Evolutionary conservation across 1,284 basidiomycete genomes (phyloP).

Genomic region (Somion occarium): DNA sequence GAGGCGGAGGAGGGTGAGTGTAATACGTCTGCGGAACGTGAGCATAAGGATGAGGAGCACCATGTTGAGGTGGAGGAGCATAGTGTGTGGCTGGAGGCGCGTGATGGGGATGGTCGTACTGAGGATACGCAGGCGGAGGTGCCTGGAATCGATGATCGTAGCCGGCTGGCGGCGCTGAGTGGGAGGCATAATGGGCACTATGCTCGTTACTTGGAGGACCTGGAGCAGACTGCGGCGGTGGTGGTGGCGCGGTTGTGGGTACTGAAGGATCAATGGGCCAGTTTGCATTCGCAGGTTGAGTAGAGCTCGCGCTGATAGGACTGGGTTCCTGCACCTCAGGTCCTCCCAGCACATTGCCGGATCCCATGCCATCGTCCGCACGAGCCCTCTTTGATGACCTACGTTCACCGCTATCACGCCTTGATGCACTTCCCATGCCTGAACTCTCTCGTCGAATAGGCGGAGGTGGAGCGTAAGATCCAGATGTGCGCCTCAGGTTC

Average conservation of each 20-base stretch:
- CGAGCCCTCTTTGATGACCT: neutral
- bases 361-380: slow-evolving; percentile 11
- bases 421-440: neutral
- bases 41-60: slow-evolving; percentile 16
- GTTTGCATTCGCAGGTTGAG: neutral
- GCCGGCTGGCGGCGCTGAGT: slow-evolving; percentile 15
- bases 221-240: slow-evolving; percentile 15
- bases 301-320: slow-evolving; percentile 12
- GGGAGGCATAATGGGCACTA: slow-evolving; percentile 8
- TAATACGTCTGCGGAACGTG: slow-evolving; percentile 25
- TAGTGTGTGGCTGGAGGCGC: slow-evolving; percentile 16
- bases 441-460: neutral
- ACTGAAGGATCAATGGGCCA: slow-evolving; percentile 24
- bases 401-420: neutral
- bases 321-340: slow-evolving; percentile 13
- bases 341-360: neutral
- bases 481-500: slow-evolving; percentile 12
- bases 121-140: slow-evolving; percentile 17
- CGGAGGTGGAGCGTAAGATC: neutral
- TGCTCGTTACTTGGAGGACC: slow-evolving; percentile 11
- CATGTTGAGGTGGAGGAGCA: slow-evolving; percentile 7
- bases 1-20: slow-evolving; percentile 20
- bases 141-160: slow-evolving; percentile 24
- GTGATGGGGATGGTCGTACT: slow-evolving; percentile 22
- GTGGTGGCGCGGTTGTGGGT: slow-evolving; percentile 1